Conservation (phyloP, 2,329 filamentous ascomycete genomes). For the Pseudonectria buxi region DNA sequence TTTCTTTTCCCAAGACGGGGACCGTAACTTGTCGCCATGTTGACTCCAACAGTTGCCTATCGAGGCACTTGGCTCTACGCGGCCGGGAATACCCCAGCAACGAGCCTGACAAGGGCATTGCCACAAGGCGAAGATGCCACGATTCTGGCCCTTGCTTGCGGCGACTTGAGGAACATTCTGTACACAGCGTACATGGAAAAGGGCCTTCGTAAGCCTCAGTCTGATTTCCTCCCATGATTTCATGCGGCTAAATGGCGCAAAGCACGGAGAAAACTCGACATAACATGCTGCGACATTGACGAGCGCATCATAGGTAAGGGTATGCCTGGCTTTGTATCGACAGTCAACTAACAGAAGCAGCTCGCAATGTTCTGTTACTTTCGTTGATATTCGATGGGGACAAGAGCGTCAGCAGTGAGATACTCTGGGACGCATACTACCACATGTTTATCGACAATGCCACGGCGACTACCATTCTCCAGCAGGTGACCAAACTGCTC, state of each 20-base stretch:
- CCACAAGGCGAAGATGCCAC: conserved; percentile 43
- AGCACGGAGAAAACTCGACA: conserved; percentile 39
- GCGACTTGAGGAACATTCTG: conserved; percentile 50
- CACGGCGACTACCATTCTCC: conserved; percentile 29
- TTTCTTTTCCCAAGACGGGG: no score
- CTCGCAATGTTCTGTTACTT: conserved; percentile 48
- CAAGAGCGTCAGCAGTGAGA: conserved; percentile 16
- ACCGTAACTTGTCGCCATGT: conserved; percentile 22
- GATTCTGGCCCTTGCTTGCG: conserved; percentile 48
- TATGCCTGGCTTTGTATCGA: background rate
- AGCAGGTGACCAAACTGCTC: conserved; percentile 39
- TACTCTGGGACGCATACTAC: conserved; percentile 51
- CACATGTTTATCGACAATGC: conserved; percentile 38
- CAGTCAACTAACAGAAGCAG: conserved; percentile 25
- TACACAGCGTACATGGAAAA: conserved; percentile 43
- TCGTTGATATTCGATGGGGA: conserved; percentile 41
- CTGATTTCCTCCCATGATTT: background rate
- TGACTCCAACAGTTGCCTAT: conserved; percentile 30
- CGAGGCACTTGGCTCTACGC: conserved; percentile 35
- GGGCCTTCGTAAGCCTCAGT: conserved; percentile 26
- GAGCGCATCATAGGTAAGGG: conserved; percentile 42
- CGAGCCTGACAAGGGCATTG: conserved; percentile 39
- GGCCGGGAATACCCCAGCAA: conserved; percentile 48
- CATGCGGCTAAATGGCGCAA: conserved; percentile 13
- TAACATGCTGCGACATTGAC: conserved; percentile 51